These are phyloP conservation scores for Bryoglossum gracile DNA, from an alignment of 495 filamentous ascomycete species.

Conservation along the genomic window DNA sequence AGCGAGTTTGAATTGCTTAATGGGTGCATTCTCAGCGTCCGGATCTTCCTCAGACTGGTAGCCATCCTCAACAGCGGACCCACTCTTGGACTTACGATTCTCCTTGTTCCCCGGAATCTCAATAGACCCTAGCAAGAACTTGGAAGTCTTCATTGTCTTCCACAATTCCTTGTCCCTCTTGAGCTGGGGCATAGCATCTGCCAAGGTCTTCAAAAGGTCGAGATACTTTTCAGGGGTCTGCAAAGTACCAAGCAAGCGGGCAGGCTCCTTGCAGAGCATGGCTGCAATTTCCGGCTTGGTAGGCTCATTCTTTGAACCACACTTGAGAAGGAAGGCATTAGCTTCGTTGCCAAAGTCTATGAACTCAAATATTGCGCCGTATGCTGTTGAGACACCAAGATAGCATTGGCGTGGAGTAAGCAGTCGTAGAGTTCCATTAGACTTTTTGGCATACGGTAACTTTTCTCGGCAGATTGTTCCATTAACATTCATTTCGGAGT, in stretches of 20 bases:
- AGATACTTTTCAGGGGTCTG: conserved; percentile 79
- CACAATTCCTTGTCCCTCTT: conserved; percentile 73
- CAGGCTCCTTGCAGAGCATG: conserved; percentile 71
- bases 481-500: conserved; percentile 20
- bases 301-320: conserved; percentile 85
- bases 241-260: conserved; percentile 66
- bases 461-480: no score
- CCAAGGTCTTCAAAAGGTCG: conserved; percentile 67
- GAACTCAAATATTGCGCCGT: conserved; percentile 90
- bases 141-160: conserved; percentile 63
- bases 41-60: conserved; percentile 44
- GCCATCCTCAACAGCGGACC: conserved; percentile 19
- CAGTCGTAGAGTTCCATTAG: conserved; percentile 32
- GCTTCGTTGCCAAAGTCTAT: conserved; percentile 85
- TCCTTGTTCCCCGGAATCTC: conserved; percentile 52
- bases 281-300: conserved; percentile 76
- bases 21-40: conserved; percentile 63
- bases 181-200: conserved; percentile 57
- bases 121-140: conserved; percentile 72
- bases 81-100: conserved; percentile 20
- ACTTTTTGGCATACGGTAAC: no score
- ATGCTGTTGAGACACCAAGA: conserved; percentile 64
- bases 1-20: conserved; percentile 71
- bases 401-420: conserved; percentile 66
- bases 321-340: conserved; percentile 78